These are phyloP conservation scores for Corylus americana DNA, from an alignment of 306 rosid genomes.

Conservation along the genomic window DNA sequence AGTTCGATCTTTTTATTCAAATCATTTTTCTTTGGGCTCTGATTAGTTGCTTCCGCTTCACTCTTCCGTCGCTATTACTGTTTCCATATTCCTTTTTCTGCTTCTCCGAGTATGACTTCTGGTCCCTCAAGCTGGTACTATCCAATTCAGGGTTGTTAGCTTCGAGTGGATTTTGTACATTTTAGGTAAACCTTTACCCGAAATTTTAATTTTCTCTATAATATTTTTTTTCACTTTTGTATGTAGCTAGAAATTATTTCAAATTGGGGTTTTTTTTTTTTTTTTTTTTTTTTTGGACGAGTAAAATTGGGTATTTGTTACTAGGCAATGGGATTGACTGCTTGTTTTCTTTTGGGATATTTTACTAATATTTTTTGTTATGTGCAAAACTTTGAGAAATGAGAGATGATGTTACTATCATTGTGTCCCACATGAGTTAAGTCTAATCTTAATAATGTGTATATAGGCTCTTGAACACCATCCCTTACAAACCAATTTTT, in stretches of 20 bases:
- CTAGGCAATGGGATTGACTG: not conserved
- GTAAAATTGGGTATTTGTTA: not conserved
- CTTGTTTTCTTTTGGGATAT: not conserved
- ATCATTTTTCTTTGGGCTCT: too few species aligned
- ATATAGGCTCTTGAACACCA: too few species aligned
- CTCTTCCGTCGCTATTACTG: not conserved
- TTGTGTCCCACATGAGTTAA: too few species aligned
- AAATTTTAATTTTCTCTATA: not conserved
- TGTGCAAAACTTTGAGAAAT: too few species aligned
- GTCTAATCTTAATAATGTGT: too few species aligned
- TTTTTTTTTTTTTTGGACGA: too few species aligned
- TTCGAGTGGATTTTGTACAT: not conserved
- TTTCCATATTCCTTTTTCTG: not conserved
- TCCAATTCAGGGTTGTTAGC: not conserved
- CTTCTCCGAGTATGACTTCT: not conserved
- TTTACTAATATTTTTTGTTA: not conserved
- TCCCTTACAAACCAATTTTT: too few species aligned
- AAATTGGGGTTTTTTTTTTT: too few species aligned
- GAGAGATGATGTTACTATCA: too few species aligned
- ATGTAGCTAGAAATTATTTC: not conserved
- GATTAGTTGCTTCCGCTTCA: not conserved
- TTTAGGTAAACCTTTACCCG: not conserved
- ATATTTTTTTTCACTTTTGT: not conserved
- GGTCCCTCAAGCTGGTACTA: not conserved
- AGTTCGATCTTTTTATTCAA: not conserved